A percentile compares a stretch with the other conserved stretches of the same genome.
Conservation (phyloP, 2,329 filamentous ascomycete species). For the Neofusicoccum cordaticola region DNA sequence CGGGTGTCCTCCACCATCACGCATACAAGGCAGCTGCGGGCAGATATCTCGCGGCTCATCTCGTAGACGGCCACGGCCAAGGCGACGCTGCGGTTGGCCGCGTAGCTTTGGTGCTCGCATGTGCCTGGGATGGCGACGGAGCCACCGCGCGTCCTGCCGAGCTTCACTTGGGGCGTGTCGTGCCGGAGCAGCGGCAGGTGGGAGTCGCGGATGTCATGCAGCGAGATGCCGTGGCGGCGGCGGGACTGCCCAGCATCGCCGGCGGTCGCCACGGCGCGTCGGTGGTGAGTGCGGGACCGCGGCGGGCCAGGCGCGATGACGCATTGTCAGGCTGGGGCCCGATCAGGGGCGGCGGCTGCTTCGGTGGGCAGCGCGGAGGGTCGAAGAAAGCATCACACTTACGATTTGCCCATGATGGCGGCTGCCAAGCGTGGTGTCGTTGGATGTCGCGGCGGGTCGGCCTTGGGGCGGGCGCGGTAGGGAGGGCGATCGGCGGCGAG, state of each 20-base stretch:
- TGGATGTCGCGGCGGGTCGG: not conserved
- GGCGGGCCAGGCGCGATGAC: not conserved
- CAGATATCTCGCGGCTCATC: conserved; percentile 27
- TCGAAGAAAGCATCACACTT: conserved; percentile 24
- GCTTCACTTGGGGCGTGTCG: conserved; percentile 28
- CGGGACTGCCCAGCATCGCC: not conserved
- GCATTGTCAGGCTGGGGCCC: not conserved
- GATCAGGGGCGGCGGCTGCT: conserved; percentile 1
- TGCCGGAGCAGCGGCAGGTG: conserved; percentile 27
- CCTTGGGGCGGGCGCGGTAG: conserved; percentile 14
- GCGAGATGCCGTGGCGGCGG: conserved; percentile 9
- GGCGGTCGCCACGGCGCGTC: not conserved
- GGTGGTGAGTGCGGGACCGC: not conserved
- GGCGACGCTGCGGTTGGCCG: conserved; percentile 24
- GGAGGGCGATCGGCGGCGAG: not conserved
- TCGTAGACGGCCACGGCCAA: conserved; percentile 27
- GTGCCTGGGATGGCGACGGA: conserved; percentile 26
- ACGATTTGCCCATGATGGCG: conserved; percentile 40
- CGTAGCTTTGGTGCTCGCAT: conserved; percentile 29
- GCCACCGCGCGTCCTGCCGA: conserved; percentile 29
- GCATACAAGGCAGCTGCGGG: conserved; percentile 23
- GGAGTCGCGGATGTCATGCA: not conserved
- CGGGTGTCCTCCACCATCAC: conserved; percentile 27
- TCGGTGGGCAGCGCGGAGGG: not conserved
- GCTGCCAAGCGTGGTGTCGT: conserved; percentile 8